Conservation (phyloP, 352 stramenopile species). For the Phytophthora boehmeriae region DNA sequence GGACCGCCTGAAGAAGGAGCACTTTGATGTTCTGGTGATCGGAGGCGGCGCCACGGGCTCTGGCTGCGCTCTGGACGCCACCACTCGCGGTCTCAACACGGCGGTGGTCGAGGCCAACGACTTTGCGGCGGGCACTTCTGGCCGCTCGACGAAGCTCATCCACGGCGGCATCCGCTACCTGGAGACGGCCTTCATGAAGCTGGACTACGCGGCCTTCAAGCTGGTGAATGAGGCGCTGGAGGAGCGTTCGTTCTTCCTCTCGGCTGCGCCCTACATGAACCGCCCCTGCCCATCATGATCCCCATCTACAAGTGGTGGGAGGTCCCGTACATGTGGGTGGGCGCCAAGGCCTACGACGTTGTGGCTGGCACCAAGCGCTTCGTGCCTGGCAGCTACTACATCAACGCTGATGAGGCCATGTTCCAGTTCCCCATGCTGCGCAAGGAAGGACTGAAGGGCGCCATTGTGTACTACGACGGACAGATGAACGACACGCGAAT, state of each 20-base stretch:
- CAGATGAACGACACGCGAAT: slow-evolving; percentile 97
- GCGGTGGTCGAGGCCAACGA: slow-evolving; percentile 93
- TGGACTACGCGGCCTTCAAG: slow-evolving; percentile 90
- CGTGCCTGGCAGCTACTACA: slow-evolving; percentile 91
- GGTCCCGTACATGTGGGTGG: slow-evolving; percentile 94
- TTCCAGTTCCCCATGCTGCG: slow-evolving; percentile 96
- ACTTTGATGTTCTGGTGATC: slow-evolving; percentile 95
- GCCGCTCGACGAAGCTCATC: slow-evolving; percentile 95
- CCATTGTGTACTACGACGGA: slow-evolving; percentile 91
- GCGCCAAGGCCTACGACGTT: slow-evolving; percentile 93
- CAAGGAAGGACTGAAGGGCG: slow-evolving; percentile 91
- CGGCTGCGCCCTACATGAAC: slow-evolving; percentile 95
- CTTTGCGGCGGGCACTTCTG: slow-evolving; percentile 93
- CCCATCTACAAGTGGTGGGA: slow-evolving; percentile 96
- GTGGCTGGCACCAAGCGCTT: slow-evolving; percentile 89
- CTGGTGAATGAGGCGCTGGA: slow-evolving; percentile 94
- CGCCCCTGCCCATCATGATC: slow-evolving; percentile 95
- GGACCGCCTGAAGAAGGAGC: slow-evolving; percentile 82
- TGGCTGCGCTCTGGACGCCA: slow-evolving; percentile 90
- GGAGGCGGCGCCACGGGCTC: slow-evolving; percentile 92
- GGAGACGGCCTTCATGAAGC: slow-evolving; percentile 94
- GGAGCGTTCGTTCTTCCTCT: slow-evolving; percentile 93
- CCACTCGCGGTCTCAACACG: slow-evolving; percentile 92
- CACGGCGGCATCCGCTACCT: slow-evolving; percentile 96
- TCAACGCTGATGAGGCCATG: slow-evolving; percentile 90